Evolutionary conservation across 768 basidiomycete genomes (phyloP).

Genomic region (Serpula lacrymans): DNA sequence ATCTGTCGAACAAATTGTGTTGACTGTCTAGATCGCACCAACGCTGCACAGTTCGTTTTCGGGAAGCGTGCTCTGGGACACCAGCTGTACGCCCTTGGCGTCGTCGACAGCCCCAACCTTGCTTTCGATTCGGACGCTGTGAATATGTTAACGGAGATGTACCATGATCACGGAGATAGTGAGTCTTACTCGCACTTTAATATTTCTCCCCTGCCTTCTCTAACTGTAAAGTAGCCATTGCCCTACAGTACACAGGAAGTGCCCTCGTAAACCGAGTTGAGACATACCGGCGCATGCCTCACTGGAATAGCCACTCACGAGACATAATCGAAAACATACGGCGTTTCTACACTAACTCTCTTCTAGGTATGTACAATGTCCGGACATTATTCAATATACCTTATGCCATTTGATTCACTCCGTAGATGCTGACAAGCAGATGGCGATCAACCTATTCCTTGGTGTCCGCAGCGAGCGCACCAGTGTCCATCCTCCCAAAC

Average conservation of each 20-base stretch:
- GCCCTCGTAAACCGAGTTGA: constrained; percentile 95
- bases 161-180: constrained; percentile 97
- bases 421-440: constrained; percentile 97
- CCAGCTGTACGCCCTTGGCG: constrained; percentile 91
- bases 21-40: constrained; percentile 94
- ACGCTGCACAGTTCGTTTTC: constrained; percentile 95
- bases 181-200: constrained; percentile 24
- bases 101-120: constrained; percentile 81
- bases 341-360: constrained; percentile 91
- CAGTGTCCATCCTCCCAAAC: constrained; percentile 46
- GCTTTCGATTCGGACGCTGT: constrained; percentile 93
- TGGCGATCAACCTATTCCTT: constrained; percentile 96
- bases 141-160: constrained; percentile 98
- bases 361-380: constrained; percentile 66
- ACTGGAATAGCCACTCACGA: constrained; percentile 96
- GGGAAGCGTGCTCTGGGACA: constrained; percentile 93
- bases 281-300: constrained; percentile 91
- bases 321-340: constrained; percentile 95
- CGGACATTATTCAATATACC: not conserved
- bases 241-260: constrained; percentile 95
- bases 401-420: not conserved
- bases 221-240: constrained; percentile 59
- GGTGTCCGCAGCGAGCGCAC: constrained; percentile 59
- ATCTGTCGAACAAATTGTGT: constrained; percentile 95
- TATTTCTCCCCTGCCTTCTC: not conserved